phyloP scores from a whole-genome alignment of 1,284 basidiomycete genomes.

The Sanghuangporus sanghuang region DNA sequence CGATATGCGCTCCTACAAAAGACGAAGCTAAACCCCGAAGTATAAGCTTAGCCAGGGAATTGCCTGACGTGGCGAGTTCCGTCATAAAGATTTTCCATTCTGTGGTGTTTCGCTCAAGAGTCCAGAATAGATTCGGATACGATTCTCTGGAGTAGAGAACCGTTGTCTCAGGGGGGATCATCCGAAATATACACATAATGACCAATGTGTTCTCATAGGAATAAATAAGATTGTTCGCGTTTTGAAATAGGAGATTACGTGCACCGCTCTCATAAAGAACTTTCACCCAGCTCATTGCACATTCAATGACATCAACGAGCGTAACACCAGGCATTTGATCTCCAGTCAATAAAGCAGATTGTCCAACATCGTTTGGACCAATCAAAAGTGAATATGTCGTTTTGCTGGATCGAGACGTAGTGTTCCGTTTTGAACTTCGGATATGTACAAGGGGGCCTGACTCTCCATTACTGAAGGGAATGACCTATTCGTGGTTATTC shows the following conservation, averaged over 20 bases:
- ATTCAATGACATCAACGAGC: slow-evolving; percentile 36
- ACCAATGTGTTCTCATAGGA: background rate
- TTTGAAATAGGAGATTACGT: slow-evolving; percentile 44
- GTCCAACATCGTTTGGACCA: slow-evolving; percentile 43
- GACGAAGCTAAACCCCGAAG: slow-evolving; percentile 27
- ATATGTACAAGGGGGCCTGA: slow-evolving; percentile 34
- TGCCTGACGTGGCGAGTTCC: slow-evolving; percentile 31
- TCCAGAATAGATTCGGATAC: slow-evolving; percentile 34
- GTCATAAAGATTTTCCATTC: slow-evolving; percentile 36
- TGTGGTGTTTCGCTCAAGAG: slow-evolving; percentile 31
- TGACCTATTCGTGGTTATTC: slow-evolving; percentile 32
- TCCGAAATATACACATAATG: slow-evolving; percentile 19
- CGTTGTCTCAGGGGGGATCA: slow-evolving; percentile 29
- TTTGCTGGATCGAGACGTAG: slow-evolving; percentile 26
- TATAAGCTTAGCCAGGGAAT: slow-evolving; percentile 31
- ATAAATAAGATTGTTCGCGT: slow-evolving; percentile 29
- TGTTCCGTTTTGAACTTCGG: slow-evolving; percentile 26
- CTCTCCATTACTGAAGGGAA: slow-evolving; percentile 35
- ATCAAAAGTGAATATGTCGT: slow-evolving; percentile 47
- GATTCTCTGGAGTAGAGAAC: slow-evolving; percentile 32
- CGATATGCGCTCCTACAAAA: slow-evolving; percentile 33
- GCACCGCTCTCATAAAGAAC: slow-evolving; percentile 38
- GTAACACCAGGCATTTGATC: slow-evolving; percentile 32
- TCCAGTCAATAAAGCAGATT: slow-evolving; percentile 34
- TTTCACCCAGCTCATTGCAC: slow-evolving; percentile 37